Evolutionary conservation across 257 asterid genomes (phyloP), one percentile per base, ranked within the genome.

Genomic region (Lithospermum erythrorhizon): DNA sequence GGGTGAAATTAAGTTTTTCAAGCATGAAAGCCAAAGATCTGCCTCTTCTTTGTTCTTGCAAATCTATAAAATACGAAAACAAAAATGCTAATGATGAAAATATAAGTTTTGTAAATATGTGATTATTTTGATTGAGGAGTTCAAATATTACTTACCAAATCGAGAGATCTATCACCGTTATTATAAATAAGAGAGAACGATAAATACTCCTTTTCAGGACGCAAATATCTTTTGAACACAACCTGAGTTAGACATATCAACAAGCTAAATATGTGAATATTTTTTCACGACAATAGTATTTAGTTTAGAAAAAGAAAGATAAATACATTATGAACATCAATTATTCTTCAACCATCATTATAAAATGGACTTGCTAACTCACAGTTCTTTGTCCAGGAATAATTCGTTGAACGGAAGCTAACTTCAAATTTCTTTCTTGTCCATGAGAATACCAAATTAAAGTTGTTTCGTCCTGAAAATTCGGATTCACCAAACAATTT

Each of bases 381-480:
- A 91, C 98, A 32, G 98, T 88, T 86, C 98, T 86, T 77, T 91
- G 98, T 70, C 96, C 98, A 56, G 95, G 96, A 70, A 82, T 74
- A 76, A 91, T 83, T 57, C 90, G 82, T 68, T 86, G 61, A 73
- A 91, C 96, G 71, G 83, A 65, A 65, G 95, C 77, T 81, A 91
- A 75, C 65, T 73, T 81, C 78, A 91, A 79, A 73, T 75, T 81
- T 83, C 89, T 91, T 77, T 91, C 98, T 63, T 83, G 58, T 74
- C 90, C 94, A 76, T 75, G 91, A 2, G 96, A 91, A 67, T 78
- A 81, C 98, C 98, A 88, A 66, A 82, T 75, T 70, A 91, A 74
- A 15, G 95, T 78, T 68, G 93, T 79, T 80, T 84, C 96, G 65
- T 91, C 98, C 98, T 91, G 89, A 47, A 75, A 74, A 18, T 21